Base-by-base conservation (phyloP, 441 rosid species). In the Gossypium schwendimanii region DNA sequence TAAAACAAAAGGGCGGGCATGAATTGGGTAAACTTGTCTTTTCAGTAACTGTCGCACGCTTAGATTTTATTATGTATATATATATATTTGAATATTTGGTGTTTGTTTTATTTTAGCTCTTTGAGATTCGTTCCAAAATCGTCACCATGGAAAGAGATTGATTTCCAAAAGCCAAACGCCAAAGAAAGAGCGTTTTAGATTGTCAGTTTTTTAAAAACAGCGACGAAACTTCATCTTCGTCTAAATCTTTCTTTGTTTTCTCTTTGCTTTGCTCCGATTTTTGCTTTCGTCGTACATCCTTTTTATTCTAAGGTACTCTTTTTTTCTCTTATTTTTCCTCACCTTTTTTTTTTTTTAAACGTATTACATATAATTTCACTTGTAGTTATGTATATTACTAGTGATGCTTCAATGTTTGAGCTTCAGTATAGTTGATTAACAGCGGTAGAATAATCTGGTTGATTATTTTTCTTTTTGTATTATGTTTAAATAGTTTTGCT, bases 91-190 rank as follows among this genome's bases (percentile, higher is more conserved):
- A 8, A 2, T 59, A 45, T 41, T 59, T 44, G n/a, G 53, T 24
- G 36, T 49, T 70, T 70, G 20, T 20, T 39, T 15, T 50, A 14
- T 50, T 31, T 24, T 20, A 3, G 17, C 63, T 73, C 75, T 73
- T 54, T 28, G 41, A 79, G 81, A 81, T 78, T 84, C 74, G 81
- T 70, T 79, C 79, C 77, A 14, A 69, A 70, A 6, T 79, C 77
- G 75, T 83, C 80, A 74, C 69, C 75, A 52, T 58, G 50, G 6
- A 39, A 77, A 60, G 68, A 17, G 1, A 52, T 24, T 79, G 79
- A 74, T 73, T 76, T 10, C 17, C 15, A 54, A 60, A 71, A 24
- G 66, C 39, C 33, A 26, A 69, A 33, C 54, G n/a, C 36, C 1
- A 57, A 20, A 14, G 17, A 69, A 33, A 53, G 4, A 31, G 47